Evolutionary conservation across 1,284 basidiomycete genomes (phyloP), one percentile per base, ranked within the genome.

Genomic region (Abortiporus biennis): DNA sequence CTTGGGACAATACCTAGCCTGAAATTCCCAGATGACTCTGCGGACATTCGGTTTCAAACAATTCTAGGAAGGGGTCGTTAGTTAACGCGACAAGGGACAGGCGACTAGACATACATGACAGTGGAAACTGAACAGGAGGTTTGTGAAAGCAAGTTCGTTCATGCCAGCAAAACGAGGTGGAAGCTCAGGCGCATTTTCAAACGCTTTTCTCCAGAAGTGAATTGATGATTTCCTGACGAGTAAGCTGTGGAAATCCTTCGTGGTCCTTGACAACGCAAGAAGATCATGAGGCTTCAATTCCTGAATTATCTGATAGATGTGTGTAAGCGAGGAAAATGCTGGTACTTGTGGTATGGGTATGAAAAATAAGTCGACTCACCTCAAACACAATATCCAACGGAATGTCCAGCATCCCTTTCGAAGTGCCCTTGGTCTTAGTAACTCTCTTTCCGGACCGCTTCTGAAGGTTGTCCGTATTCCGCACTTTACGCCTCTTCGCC

Each of bases 201-300:
- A 39, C 2, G 52, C 50, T 1, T 45, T 48, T 46, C 65, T 67
- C 77, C 74, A 80, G 9, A 76, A 60, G 3, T 62, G 47, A 11
- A 48, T 52, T 0, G 62, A 58, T 11, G 54, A 48, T 30, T 56
- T 61, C 44, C 60, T 58, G 63, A 68, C 54, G n/a, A 74, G 58
- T 4, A 66, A 54, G 4, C 41, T 45, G 12, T 68, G 66, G 11
- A 71, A 53, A 1, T 43, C 42, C 27, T 62, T 64, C 16, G 55
- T 66, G 2, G 65, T 62, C 16, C 69, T 58, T 4, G 69, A 52
- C 1, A 75, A 60, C 45, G 57, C 53, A 8, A 75, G 57, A 33
- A 78, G 54, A 47, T 78, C 76, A 23, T 63, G 50, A 1, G 76
- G 72, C 34, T 58, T 54, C 33, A 77, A 55, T 40, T 69, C 59